Base-by-base conservation (phyloP, 1,139 yeast genomes). In the Saccharomycopsis crataegensis region DNA sequence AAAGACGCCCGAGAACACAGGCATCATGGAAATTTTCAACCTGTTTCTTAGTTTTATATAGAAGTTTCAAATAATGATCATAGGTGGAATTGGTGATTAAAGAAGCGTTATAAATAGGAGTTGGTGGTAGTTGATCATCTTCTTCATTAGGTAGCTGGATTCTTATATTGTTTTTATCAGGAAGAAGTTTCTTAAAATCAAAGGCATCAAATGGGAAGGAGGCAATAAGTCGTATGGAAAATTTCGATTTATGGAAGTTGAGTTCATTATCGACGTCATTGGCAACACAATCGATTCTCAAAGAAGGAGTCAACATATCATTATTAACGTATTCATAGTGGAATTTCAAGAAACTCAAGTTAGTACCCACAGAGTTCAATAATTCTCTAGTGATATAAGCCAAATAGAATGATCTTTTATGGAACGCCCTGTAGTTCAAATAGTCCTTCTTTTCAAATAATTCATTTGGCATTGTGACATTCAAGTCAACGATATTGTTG, bases 11-110 rank as follows among this genome's bases (percentile, higher is more conserved):
- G 52, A 93, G 74, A 14, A 84, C 79, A 60, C 93, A 83, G 1
- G 99, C 98, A 62, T 91, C 96, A 60, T 79, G 80, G 68, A 89
- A 93, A n/a, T 89, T 81, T 57, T 85, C 91, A 2, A 96, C 80
- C 8, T 84, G 73, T 63, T 86, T 86, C 61, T 85, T 83, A 38
- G 86, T 77, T 40, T 87, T 81, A 67, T 89, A 88, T 48, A 91
- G 71, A 62, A 78, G 86, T 65, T 86, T 84, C 64, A 88, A 74
- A 66, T 86, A 86, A 58, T 83, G 78, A 57, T 80, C 83, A 65
- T 82, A 80, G 6, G 86, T 70, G 32, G 89, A 72, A 63, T 86
- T 84, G 0, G 93, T 74, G 45, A 90, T 70, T 2, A 93, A 70
- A 1, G 96, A 79, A 8, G 94, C 78, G 70, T 93, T 93, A 73